phyloP scores from a whole-genome alignment of 2,329 filamentous ascomycete genomes.

The Amesomyces nigricolor region DNA sequence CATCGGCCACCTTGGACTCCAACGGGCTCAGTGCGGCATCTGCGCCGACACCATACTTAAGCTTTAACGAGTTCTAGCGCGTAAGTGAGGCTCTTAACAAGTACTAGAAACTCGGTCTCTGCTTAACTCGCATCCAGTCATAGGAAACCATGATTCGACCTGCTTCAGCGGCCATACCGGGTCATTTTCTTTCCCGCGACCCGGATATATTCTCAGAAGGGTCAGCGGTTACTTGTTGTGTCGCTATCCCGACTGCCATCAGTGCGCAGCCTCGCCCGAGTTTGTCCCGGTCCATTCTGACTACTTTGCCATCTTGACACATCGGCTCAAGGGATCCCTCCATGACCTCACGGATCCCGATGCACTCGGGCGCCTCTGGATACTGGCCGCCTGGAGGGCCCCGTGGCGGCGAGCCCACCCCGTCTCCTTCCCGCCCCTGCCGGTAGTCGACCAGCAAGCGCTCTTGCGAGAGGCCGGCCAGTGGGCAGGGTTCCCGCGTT shows the following conservation, averaged over 20 bases:
- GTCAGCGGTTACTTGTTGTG: neutral
- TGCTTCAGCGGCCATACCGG: neutral
- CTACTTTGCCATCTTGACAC: neutral
- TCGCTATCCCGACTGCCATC: neutral
- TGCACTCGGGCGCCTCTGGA: neutral
- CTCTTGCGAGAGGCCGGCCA: neutral
- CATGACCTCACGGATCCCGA: neutral
- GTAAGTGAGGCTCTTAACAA: neutral
- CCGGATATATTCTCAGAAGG: neutral
- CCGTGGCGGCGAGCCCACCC: neutral
- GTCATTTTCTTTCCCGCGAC: slow-evolving; percentile 1
- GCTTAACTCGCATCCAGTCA: neutral
- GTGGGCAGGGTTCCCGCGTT: neutral
- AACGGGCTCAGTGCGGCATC: neutral
- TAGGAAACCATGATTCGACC: slow-evolving; percentile 2
- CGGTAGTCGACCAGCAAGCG: neutral
- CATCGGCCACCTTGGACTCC: neutral
- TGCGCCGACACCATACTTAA: slow-evolving; percentile 1
- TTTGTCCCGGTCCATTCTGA: neutral
- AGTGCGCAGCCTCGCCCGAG: neutral
- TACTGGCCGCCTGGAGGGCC: too few relatives aligned
- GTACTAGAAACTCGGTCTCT: neutral
- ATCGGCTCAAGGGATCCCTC: neutral
- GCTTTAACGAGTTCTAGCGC: slow-evolving; percentile 4
- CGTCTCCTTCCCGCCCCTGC: neutral